phyloP scores from a whole-genome alignment of 805 yeast species.

The Candida stauntonica region DNA sequence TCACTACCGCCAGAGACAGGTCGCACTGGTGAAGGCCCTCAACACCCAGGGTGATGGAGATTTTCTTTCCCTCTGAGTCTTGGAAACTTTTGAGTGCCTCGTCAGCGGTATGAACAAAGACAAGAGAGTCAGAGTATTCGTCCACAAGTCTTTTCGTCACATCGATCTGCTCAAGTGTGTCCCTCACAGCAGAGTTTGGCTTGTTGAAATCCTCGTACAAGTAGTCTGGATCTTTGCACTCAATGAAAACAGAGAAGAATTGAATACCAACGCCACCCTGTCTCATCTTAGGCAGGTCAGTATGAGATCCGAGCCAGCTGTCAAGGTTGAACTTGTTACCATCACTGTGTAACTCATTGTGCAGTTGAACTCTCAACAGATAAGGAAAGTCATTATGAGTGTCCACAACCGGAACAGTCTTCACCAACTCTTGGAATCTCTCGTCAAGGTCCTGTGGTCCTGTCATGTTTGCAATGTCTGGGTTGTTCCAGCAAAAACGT shows the following conservation, averaged over 20 bases:
- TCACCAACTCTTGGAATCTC: conserved; percentile 16
- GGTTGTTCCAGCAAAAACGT: background rate
- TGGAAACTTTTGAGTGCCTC: conserved; percentile 37
- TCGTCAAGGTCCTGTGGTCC: conserved; percentile 11
- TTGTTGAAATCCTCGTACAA: conserved; percentile 42
- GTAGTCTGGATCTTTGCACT: conserved; percentile 38
- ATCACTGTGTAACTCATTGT: conserved; percentile 35
- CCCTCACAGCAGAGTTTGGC: conserved; percentile 42
- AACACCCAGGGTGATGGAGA: conserved; percentile 47
- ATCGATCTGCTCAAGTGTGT: conserved; percentile 52
- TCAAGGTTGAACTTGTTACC: conserved; percentile 37
- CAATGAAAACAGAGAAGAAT: conserved; percentile 41
- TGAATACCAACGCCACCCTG: conserved; percentile 46
- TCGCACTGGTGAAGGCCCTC: conserved; percentile 54
- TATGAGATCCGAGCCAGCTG: conserved; percentile 37
- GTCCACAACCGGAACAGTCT: conserved; percentile 39
- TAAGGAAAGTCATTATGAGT: conserved; percentile 52
- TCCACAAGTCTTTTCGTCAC: conserved; percentile 41
- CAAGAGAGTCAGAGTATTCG: conserved; percentile 36
- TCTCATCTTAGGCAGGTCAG: conserved; percentile 39
- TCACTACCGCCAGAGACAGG: conserved; percentile 42
- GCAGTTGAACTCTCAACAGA: conserved; percentile 40
- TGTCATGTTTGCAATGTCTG: conserved; percentile 22
- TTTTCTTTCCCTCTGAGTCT: conserved; percentile 26
- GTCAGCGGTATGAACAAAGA: conserved; percentile 37